These are phyloP conservation scores for Boletus sensibilis DNA, from an alignment of 768 basidiomycete species.

Conservation along the genomic window DNA sequence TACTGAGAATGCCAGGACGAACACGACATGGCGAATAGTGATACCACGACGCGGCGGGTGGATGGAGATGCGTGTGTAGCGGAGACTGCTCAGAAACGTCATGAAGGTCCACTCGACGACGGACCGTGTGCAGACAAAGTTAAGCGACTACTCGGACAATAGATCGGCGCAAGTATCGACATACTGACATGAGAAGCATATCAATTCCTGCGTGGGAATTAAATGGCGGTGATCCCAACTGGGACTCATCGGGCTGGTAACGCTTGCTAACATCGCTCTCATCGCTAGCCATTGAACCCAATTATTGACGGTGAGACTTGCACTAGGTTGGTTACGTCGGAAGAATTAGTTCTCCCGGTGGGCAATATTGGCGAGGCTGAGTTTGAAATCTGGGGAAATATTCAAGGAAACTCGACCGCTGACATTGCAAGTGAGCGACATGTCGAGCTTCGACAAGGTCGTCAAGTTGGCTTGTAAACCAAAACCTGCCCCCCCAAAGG, in stretches of 20 bases:
- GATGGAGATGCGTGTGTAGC: neutral
- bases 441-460: slow-evolving; percentile 87
- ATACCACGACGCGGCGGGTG: slow-evolving; percentile 16
- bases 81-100: slow-evolving; percentile 1
- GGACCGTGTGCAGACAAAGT: too few relatives aligned
- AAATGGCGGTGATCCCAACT: too few relatives aligned
- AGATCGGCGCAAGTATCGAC: too few relatives aligned
- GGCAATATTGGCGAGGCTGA: slow-evolving; percentile 16
- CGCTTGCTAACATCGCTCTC: neutral
- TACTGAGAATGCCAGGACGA: slow-evolving; percentile 12
- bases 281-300: neutral
- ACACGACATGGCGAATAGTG: slow-evolving; percentile 24
- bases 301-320: neutral
- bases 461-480: slow-evolving; percentile 98
- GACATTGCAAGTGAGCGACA: slow-evolving; percentile 22
- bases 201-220: neutral
- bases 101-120: slow-evolving; percentile 3
- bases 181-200: too few relatives aligned
- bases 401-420: slow-evolving; percentile 2
- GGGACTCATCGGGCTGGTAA: too few relatives aligned
- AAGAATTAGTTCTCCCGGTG: neutral
- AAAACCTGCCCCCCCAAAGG: slow-evolving; percentile 92
- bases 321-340: neutral
- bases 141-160: too few relatives aligned
- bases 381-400: slow-evolving; percentile 26